Percentiles rank a stretch among this genome's conserved stretches.
phyloP scores from a whole-genome alignment of 345 rosid genomes.

The Zanthoxylum bungeanum region DNA sequence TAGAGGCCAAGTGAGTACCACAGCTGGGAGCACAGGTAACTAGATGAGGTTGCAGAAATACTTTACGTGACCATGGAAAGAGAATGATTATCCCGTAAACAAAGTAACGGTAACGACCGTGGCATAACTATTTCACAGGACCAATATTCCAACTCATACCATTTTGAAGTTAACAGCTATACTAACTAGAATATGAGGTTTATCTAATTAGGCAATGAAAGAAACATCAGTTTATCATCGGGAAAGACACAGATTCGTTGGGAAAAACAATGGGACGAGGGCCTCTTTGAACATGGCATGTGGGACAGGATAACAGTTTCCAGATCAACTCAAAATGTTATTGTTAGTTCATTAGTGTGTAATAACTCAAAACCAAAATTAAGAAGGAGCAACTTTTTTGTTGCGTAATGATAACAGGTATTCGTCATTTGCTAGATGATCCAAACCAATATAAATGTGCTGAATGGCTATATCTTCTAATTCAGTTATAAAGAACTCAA shows the following conservation, averaged over 20 bases:
- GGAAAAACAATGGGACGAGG: neutral
- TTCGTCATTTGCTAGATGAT: neutral
- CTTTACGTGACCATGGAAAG: neutral
- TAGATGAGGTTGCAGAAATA: neutral
- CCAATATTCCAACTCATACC: neutral
- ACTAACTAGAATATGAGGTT: neutral
- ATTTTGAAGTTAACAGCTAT: neutral
- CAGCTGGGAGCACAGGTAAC: neutral
- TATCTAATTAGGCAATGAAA: neutral
- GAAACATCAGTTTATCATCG: neutral
- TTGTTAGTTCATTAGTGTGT: neutral
- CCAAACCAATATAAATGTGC: neutral
- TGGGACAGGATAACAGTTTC: neutral
- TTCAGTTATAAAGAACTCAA: neutral
- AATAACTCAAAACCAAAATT: neutral
- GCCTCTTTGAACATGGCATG: neutral
- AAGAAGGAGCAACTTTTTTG: neutral
- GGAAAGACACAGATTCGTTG: neutral
- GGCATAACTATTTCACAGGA: neutral
- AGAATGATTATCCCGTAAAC: neutral
- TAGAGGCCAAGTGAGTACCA: neutral
- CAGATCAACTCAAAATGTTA: neutral
- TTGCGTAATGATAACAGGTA: neutral
- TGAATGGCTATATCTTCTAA: neutral
- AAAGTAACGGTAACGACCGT: neutral